phyloP scores from a whole-genome alignment of 139 green algal species.

The Trebouxia sp. region DNA sequence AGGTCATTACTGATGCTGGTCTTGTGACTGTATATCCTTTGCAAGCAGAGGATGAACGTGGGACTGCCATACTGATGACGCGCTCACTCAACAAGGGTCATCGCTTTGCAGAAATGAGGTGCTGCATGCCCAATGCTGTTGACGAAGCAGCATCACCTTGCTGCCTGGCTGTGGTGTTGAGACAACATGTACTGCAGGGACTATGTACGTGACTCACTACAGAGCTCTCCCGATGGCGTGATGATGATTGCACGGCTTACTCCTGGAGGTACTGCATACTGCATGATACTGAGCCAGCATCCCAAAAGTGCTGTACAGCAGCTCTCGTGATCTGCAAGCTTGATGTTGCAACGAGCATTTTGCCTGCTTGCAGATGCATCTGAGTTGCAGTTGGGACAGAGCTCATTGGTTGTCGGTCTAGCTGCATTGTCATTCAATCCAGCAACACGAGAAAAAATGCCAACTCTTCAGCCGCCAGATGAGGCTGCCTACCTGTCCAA shows the following conservation, averaged over 20 bases:
- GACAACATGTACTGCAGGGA: background rate
- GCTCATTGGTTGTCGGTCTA: background rate
- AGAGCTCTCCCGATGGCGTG: constrained; percentile 13
- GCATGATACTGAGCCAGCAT: no score
- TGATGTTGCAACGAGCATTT: no score
- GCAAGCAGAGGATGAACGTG: constrained; percentile 5
- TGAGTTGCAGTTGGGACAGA: background rate
- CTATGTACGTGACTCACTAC: constrained; percentile 12
- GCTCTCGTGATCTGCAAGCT: no score
- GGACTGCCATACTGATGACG: background rate
- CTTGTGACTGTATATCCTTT: background rate
- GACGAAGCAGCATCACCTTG: no score
- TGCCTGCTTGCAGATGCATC: background rate
- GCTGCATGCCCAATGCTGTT: no score
- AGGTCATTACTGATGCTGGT: background rate
- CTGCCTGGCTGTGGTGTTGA: no score
- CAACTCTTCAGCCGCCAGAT: constrained; percentile 36
- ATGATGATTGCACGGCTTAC: background rate
- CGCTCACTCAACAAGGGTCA: background rate
- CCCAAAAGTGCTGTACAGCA: no score
- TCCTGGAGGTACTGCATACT: background rate
- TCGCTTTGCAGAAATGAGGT: background rate
- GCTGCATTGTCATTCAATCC: constrained; percentile 17
- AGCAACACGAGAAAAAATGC: background rate
- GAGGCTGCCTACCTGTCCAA: constrained; percentile 43